phyloP scores from a whole-genome alignment of 371 early-diverging fungal genomes.

The Haplosporangium sp. region DNA sequence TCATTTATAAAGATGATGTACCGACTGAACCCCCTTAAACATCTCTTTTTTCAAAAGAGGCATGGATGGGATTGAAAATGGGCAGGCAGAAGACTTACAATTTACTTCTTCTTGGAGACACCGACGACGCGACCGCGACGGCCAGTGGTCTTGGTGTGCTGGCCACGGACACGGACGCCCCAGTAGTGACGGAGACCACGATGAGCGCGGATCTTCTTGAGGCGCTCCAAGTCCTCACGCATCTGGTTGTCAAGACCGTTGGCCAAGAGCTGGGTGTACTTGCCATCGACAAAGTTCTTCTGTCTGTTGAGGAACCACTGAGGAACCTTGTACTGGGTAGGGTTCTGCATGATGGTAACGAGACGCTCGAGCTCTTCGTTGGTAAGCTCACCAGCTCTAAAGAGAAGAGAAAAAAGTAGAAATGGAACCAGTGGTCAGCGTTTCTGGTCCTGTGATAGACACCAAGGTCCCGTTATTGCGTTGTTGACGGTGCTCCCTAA shows the following conservation, averaged over 20 bases:
- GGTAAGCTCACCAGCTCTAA: slow-evolving; percentile 96
- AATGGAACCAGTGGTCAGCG: background rate
- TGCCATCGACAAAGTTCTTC: slow-evolving; percentile 96
- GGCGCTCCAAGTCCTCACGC: slow-evolving; percentile 96
- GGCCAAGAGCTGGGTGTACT: slow-evolving; percentile 92
- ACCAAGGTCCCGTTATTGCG: too few relatives aligned
- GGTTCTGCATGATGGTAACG: slow-evolving; percentile 91
- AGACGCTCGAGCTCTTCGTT: slow-evolving; percentile 92
- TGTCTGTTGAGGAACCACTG: slow-evolving; percentile 98
- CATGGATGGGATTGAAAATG: too few relatives aligned
- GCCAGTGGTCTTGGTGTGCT: slow-evolving; percentile 98
- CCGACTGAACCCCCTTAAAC: too few relatives aligned
- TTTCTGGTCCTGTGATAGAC: background rate
- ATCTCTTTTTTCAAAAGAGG: background rate
- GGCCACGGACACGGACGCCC: slow-evolving; percentile 95
- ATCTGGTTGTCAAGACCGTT: slow-evolving; percentile 95
- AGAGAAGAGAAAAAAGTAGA: slow-evolving; percentile 5
- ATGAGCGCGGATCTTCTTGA: slow-evolving; percentile 96
- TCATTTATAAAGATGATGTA: slow-evolving; percentile 24
- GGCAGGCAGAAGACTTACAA: slow-evolving; percentile 49
- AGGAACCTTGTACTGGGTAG: slow-evolving; percentile 96
- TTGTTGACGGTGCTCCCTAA: too few relatives aligned
- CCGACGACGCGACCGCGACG: slow-evolving; percentile 96
- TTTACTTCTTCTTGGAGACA: slow-evolving; percentile 97
- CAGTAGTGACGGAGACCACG: slow-evolving; percentile 96